Evolutionary conservation across 257 asterid genomes (phyloP).

Genomic region (Dorcoceras hygrometricum): DNA sequence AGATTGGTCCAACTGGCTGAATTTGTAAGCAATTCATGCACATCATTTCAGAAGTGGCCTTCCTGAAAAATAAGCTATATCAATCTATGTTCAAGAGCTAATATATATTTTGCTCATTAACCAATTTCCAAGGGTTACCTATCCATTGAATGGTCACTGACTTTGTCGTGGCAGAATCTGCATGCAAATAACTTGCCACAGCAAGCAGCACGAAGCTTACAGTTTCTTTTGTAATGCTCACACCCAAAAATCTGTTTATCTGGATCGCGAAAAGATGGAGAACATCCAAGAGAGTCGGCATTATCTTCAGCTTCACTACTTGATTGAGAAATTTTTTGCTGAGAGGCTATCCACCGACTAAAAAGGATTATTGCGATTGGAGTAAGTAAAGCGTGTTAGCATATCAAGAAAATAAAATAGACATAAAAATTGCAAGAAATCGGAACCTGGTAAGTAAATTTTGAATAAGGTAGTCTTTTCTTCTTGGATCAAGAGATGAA

Average conservation of each 20-base stretch:
- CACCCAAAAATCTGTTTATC: conserved; percentile 81
- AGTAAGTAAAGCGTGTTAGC: not conserved
- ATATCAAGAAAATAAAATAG: not conserved
- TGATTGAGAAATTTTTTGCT: not conserved
- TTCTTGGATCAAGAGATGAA: conserved; percentile 92
- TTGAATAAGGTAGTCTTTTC: conserved; percentile 93
- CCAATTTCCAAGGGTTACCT: conserved; percentile 45
- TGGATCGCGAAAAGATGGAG: conserved; percentile 78
- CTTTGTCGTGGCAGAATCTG: conserved; percentile 95
- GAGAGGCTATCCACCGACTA: not conserved
- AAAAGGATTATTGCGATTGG: not conserved
- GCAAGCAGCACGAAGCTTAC: conserved; percentile 96
- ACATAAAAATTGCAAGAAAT: conserved; percentile 12
- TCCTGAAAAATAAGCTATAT: conserved; percentile 46
- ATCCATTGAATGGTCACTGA: conserved; percentile 98
- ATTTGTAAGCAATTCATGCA: conserved; percentile 89
- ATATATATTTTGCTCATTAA: not conserved
- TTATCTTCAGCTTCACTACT: conserved; percentile 1
- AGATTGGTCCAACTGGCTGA: conserved; percentile 83
- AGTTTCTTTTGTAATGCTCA: conserved; percentile 96
- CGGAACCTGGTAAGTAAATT: conserved; percentile 89
- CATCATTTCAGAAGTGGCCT: conserved; percentile 95
- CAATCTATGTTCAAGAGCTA: not conserved
- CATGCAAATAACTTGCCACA: conserved; percentile 85
- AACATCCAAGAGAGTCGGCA: conserved; percentile 38